These are phyloP conservation scores for Talaromyces verruculosus DNA, from an alignment of 2,329 filamentous ascomycete species.

Conservation along the genomic window DNA sequence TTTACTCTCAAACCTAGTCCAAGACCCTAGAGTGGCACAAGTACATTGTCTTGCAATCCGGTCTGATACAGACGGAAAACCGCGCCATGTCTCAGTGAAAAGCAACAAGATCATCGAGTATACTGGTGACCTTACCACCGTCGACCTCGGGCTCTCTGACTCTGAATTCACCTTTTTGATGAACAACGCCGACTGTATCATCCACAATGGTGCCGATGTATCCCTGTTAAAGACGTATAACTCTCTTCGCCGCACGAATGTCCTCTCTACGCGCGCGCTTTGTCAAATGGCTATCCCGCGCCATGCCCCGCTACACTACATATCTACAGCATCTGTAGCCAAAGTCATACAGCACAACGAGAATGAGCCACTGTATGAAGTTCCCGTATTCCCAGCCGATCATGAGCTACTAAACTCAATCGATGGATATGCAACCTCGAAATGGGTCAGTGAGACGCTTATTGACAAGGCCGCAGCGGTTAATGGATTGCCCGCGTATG, in stretches of 20 bases:
- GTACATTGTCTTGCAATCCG: conserved; percentile 49
- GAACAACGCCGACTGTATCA: conserved; percentile 46
- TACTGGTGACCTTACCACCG: conserved; percentile 39
- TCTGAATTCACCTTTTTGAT: conserved; percentile 27
- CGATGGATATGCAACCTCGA: conserved; percentile 38
- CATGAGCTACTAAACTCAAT: conserved; percentile 25
- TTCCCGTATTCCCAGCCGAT: conserved; percentile 21
- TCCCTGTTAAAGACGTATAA: conserved; percentile 33
- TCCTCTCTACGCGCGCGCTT: conserved; percentile 29
- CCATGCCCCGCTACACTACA: conserved; percentile 33
- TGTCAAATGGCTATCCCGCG: conserved; percentile 23
- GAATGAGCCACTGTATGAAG: conserved; percentile 12
- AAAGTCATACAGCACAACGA: not conserved
- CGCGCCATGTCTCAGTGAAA: conserved; percentile 10
- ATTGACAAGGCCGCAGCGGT: conserved; percentile 32
- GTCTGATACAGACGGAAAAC: not conserved
- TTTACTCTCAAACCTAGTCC: conserved; percentile 41
- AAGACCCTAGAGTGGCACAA: conserved; percentile 31
- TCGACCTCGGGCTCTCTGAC: conserved; percentile 35
- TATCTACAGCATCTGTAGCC: conserved; percentile 31
- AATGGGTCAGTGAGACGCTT: conserved; percentile 43
- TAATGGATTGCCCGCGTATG: not conserved
- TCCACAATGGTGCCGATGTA: conserved; percentile 55
- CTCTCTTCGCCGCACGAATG: conserved; percentile 29
- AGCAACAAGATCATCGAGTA: conserved; percentile 37